These are phyloP conservation scores for Chrysoporthe puriensis DNA, from an alignment of 2,329 filamentous ascomycete genomes.

Conservation along the genomic window DNA sequence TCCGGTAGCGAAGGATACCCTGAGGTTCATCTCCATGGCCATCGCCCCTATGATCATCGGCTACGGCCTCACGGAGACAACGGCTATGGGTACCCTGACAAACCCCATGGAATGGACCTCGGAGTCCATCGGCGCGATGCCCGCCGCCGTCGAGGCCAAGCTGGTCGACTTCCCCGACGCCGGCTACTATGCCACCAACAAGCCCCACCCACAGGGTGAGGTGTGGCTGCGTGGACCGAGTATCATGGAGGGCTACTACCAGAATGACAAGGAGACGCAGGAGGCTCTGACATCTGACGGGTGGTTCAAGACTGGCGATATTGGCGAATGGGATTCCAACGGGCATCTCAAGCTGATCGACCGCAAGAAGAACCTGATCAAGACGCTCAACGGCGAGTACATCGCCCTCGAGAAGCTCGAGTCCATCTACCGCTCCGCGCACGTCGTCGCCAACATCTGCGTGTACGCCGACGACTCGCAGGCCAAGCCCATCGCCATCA, in stretches of 20 bases:
- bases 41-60: conserved; percentile 89
- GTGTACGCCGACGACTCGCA: conserved; percentile 56
- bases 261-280: conserved; percentile 76
- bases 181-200: conserved; percentile 77
- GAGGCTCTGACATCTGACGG: conserved; percentile 71
- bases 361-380: conserved; percentile 88
- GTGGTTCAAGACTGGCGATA: conserved; percentile 89
- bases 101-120: conserved; percentile 81
- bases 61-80: conserved; percentile 86
- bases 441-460: conserved; percentile 59
- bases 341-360: conserved; percentile 78
- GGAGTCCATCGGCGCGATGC: conserved; percentile 72
- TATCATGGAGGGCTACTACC: conserved; percentile 74
- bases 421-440: conserved; percentile 55
- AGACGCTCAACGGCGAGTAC: conserved; percentile 81
- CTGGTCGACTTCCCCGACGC: conserved; percentile 85
- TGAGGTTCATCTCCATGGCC: conserved; percentile 84
- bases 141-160: conserved; percentile 77
- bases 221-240: conserved; percentile 82
- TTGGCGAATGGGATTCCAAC: conserved; percentile 74
- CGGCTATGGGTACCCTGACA: conserved; percentile 74
- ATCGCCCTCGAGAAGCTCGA: conserved; percentile 77
- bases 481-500: conserved; percentile 59
- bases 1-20: conserved; percentile 81
- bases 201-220: conserved; percentile 78